Percentiles rank a stretch among this genome's conserved stretches.
These are phyloP conservation scores for Maudiozyma serrabonitensis DNA, from an alignment of 805 yeast species.

Conservation along the genomic window DNA sequence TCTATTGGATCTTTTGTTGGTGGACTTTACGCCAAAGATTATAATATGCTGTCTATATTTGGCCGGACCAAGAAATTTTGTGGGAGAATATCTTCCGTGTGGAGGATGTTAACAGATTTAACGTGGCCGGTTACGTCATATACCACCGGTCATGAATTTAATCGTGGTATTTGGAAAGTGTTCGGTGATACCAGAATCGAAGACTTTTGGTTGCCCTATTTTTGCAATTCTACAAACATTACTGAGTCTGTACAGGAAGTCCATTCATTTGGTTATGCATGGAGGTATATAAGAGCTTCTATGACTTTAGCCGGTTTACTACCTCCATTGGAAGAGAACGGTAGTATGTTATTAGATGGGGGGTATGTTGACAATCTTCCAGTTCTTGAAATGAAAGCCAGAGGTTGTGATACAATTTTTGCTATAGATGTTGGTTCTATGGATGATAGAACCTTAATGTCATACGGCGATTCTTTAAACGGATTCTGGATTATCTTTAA, in stretches of 20 bases:
- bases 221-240: slow-evolving; percentile 86
- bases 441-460: slow-evolving; percentile 84
- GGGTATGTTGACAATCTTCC: slow-evolving; percentile 93
- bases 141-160: slow-evolving; percentile 94
- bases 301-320: slow-evolving; percentile 92
- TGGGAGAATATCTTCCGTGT: slow-evolving; percentile 67
- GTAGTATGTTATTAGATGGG: slow-evolving; percentile 90
- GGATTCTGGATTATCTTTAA: slow-evolving; percentile 87
- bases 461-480: slow-evolving; percentile 84
- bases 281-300: slow-evolving; percentile 93
- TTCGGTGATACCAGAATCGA: slow-evolving; percentile 89
- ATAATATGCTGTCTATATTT: slow-evolving; percentile 81
- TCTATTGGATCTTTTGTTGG: slow-evolving; percentile 95
- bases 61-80: slow-evolving; percentile 85
- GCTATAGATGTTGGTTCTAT: slow-evolving; percentile 96
- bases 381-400: slow-evolving; percentile 79
- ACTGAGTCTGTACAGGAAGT: slow-evolving; percentile 94
- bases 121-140: slow-evolving; percentile 93
- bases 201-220: slow-evolving; percentile 89
- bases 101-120: slow-evolving; percentile 78
- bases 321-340: slow-evolving; percentile 78
- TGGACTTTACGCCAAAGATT: slow-evolving; percentile 87
- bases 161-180: slow-evolving; percentile 94
- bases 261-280: slow-evolving; percentile 84
- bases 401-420: slow-evolving; percentile 78